phyloP scores from a whole-genome alignment of 768 basidiomycete genomes.

The Pholiota microspora region DNA sequence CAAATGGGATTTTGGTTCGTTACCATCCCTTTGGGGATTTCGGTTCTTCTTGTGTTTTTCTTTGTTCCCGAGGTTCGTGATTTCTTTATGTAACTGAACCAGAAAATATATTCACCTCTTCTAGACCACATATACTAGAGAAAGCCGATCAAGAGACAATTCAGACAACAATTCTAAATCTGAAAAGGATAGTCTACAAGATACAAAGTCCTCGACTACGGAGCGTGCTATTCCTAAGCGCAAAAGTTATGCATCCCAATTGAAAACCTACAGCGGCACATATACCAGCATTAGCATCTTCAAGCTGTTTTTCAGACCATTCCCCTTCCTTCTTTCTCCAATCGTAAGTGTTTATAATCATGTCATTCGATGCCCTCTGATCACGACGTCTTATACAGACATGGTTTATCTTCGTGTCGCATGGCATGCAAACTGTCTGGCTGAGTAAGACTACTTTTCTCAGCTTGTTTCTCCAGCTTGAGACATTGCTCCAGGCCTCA shows the following conservation, averaged over 20 bases:
- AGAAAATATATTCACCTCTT: background rate
- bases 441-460: slow-evolving; percentile 28
- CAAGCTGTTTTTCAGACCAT: slow-evolving; percentile 36
- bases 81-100: background rate
- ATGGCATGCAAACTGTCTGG: slow-evolving; percentile 45
- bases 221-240: slow-evolving; percentile 5
- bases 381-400: slow-evolving; percentile 20
- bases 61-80: slow-evolving; percentile 40
- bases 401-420: slow-evolving; percentile 35
- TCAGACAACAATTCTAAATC: slow-evolving; percentile 5
- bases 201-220: slow-evolving; percentile 10
- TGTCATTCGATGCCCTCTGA: background rate
- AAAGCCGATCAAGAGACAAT: background rate
- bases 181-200: slow-evolving; percentile 19
- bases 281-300: slow-evolving; percentile 33
- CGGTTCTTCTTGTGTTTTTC: slow-evolving; percentile 36
- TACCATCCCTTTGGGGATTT: slow-evolving; percentile 38
- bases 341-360: slow-evolving; percentile 30
- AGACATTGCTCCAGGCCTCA: slow-evolving; percentile 27
- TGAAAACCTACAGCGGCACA: slow-evolving; percentile 36
- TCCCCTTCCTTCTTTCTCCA: slow-evolving; percentile 41
- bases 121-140: slow-evolving; percentile 33
- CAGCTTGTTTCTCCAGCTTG: background rate
- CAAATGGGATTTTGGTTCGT: slow-evolving; percentile 48
- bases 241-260: slow-evolving; percentile 31